Conservation (phyloP, 148 eudicot species). For the Amaranthus cruentus region DNA sequence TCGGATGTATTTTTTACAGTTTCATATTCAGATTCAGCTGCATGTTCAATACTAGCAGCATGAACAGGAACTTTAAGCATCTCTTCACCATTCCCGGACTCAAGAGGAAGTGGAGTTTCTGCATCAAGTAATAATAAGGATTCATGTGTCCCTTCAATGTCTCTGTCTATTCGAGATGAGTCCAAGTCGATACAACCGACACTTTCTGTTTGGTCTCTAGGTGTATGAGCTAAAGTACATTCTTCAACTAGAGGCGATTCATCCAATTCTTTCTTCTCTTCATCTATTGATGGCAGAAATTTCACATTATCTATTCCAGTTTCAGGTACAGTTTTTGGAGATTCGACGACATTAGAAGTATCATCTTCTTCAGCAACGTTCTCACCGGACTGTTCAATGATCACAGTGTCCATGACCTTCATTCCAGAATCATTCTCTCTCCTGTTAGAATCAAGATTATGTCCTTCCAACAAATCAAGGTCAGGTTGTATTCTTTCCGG, state of each 20-base stretch:
- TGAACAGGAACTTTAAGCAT: not conserved
- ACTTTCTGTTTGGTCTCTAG: slow-evolving; percentile 7
- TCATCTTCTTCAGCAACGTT: slow-evolving; percentile 4
- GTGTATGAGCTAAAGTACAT: slow-evolving; percentile 7
- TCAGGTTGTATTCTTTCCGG: slow-evolving; percentile 1
- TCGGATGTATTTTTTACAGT: not conserved
- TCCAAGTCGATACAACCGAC: slow-evolving; percentile 5
- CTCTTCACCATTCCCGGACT: not conserved
- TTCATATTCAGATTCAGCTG: not conserved
- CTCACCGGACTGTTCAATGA: not conserved
- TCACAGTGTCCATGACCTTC: not conserved
- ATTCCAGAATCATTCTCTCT: not conserved
- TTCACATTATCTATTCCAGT: slow-evolving; percentile 12
- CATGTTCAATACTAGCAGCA: not conserved
- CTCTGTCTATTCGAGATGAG: not conserved
- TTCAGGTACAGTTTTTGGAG: slow-evolving; percentile 6
- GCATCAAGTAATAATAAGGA: not conserved
- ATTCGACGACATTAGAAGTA: not conserved
- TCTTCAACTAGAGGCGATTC: slow-evolving; percentile 4
- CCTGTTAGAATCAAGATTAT: not conserved
- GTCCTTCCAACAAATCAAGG: not conserved
- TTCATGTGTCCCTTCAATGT: not conserved
- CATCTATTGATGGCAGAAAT: slow-evolving; percentile 10
- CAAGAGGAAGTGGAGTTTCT: not conserved
- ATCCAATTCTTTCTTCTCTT: not conserved